Evolutionary conservation across 108 stramenopile genomes (phyloP), one percentile per base, ranked within the genome.

Genomic region (Schizochytrium sp.): DNA sequence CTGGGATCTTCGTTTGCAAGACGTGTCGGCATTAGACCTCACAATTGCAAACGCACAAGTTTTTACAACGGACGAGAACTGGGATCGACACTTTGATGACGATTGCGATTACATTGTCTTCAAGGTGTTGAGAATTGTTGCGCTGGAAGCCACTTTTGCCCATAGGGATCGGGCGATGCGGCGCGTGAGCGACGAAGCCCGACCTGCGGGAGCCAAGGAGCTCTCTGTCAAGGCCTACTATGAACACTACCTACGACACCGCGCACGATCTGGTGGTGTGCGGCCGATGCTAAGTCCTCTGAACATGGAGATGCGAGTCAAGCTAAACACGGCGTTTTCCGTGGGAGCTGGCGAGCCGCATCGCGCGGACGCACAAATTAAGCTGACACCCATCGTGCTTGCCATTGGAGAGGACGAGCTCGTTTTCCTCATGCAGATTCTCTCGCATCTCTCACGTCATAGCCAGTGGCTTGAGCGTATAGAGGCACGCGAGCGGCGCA

Each of bases 71-170:
- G 51, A 83, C 23, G 76, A 83, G 51, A 83, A 83, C 76, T 83
- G 76, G 76, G 76, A 83, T 8, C 76, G 48, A 12, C 76, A 83
- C 28, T 83, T 83, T 45, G 76, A 83, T 34, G 76, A 83, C 51
- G 76, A 83, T 28, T 83, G 76, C 76, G 76, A 83, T 45, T 83
- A 53, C 51, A 83, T 83, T 83, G 76, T 83, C 19, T 83, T 53
- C 51, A 83, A 83, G 51, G 23, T 83, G n/a, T 3, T 83, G 8
- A 53, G 23, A 12, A 12, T 83, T 0, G 48, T 53, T 12, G 76
- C 23, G 6, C 19, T 83, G 48, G 45, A 83, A 18, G 63, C 41
- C 25, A 69, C 63, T 18, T 69, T 69, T 69, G 63, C 34, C 14
- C 63, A 69, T 5, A 14, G 63, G 63, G 63, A 69, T 41, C 41